These are phyloP conservation scores for Selaginella moellendorffii DNA, from an alignment of 75 land plant genomes.

Conservation along the genomic window DNA sequence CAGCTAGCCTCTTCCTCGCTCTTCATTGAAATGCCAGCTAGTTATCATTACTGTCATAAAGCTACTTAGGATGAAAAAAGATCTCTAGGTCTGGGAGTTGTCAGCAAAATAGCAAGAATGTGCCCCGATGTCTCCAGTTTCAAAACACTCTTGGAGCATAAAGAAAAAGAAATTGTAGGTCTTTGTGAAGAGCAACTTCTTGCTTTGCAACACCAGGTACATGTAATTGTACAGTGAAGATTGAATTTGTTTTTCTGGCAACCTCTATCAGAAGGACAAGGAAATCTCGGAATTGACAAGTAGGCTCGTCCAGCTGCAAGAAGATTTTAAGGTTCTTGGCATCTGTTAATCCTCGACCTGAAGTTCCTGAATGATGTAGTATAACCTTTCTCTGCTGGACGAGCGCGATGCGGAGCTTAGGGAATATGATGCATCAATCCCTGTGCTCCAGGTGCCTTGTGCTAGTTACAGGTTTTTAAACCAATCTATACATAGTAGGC, in stretches of 20 bases:
- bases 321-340: conserved; percentile 26
- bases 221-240: no score
- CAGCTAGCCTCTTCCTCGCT: no score
- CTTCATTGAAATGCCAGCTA: no score
- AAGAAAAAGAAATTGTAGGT: conserved; percentile 13
- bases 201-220: not conserved
- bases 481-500: not conserved
- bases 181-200: conserved; percentile 2
- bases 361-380: conserved; percentile 7
- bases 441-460: conserved; percentile 17
- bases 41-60: no score
- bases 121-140: conserved; percentile 1
- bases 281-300: conserved; percentile 1
- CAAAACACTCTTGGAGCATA: conserved; percentile 5
- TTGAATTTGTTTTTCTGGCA: no score
- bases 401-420: conserved; percentile 24
- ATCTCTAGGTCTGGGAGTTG: no score
- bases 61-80: no score
- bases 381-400: conserved; percentile 24
- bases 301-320: conserved; percentile 19
- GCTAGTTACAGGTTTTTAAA: not conserved
- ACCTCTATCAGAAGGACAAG: conserved; percentile 3
- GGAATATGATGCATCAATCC: conserved; percentile 22
- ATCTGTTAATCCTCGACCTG: not conserved
- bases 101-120: no score